Conservation (phyloP, 169 alveolate species). For the Cryptosporidium tyzzeri region DNA sequence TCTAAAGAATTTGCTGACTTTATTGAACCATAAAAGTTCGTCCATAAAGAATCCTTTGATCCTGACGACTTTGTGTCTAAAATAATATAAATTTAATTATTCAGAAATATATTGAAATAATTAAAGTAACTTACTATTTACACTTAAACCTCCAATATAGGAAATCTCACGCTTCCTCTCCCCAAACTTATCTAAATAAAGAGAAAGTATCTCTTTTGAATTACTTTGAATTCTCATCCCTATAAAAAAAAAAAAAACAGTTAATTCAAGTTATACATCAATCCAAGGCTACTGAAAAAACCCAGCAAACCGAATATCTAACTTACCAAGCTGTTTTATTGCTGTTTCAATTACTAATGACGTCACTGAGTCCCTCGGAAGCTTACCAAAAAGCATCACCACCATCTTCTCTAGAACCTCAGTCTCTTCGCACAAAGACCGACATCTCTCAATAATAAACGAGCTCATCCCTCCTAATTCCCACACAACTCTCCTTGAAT, state of each 20-base stretch:
- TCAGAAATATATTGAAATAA: neutral
- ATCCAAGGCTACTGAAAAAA: neutral
- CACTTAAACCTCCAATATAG: conserved; percentile 30
- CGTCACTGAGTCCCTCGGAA: conserved; percentile 62
- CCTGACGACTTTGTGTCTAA: conserved; percentile 54
- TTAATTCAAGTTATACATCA: conserved; percentile 33
- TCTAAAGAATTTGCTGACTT: conserved; percentile 77
- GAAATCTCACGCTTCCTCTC: conserved; percentile 50
- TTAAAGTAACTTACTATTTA: conserved; percentile 25
- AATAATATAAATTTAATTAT: neutral
- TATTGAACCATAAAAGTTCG: conserved; percentile 82
- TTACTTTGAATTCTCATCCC: conserved; percentile 77
- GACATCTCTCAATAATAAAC: conserved; percentile 77
- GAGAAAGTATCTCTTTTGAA: conserved; percentile 70
- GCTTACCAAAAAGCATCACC: conserved; percentile 77
- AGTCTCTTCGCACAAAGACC: conserved; percentile 80
- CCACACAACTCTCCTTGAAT: conserved; percentile 2
- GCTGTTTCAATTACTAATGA: conserved; percentile 53
- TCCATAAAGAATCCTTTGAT: conserved; percentile 81
- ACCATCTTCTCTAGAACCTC: conserved; percentile 78
- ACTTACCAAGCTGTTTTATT: conserved; percentile 73
- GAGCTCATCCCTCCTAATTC: conserved; percentile 73
- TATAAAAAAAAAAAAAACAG: conserved; percentile 18
- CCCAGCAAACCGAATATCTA: neutral
- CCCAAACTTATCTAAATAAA: conserved; percentile 53